Conservation (phyloP, 805 yeast genomes). For the Zygosaccharomyces gambellarensis region DNA sequence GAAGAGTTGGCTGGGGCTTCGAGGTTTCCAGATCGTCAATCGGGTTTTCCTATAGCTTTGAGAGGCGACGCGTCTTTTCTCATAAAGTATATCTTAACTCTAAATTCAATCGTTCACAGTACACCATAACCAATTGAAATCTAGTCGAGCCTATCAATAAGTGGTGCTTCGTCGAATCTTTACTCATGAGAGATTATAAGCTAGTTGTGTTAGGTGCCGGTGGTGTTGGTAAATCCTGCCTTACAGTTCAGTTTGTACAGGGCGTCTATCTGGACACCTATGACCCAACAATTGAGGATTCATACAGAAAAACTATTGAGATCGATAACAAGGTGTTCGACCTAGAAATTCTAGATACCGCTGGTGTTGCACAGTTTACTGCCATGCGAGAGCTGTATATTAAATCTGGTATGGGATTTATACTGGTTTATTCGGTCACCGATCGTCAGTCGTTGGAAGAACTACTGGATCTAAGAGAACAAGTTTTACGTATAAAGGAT, state of each 20-base stretch:
- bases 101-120: background rate
- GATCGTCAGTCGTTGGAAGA: slow-evolving; percentile 73
- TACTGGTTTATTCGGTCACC: slow-evolving; percentile 80
- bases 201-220: slow-evolving; percentile 94
- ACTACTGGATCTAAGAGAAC: slow-evolving; percentile 72
- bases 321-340: slow-evolving; percentile 85
- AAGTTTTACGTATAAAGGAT: slow-evolving; percentile 79
- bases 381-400: slow-evolving; percentile 90
- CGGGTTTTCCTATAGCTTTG: background rate
- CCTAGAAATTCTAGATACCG: slow-evolving; percentile 85
- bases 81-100: background rate
- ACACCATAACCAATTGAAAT: too few relatives aligned
- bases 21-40: background rate
- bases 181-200: slow-evolving; percentile 61
- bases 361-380: slow-evolving; percentile 92
- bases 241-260: slow-evolving; percentile 88
- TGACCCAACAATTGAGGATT: slow-evolving; percentile 96
- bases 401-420: slow-evolving; percentile 84
- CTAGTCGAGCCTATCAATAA: too few relatives aligned
- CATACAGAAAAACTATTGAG: slow-evolving; percentile 82
- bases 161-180: too few relatives aligned
- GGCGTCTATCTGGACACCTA: slow-evolving; percentile 85
- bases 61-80: slow-evolving; percentile 2
- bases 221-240: slow-evolving; percentile 93
- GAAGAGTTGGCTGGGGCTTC: background rate